phyloP scores from a whole-genome alignment of 2,329 filamentous ascomycete genomes.

The Fusarium transvaalense region DNA sequence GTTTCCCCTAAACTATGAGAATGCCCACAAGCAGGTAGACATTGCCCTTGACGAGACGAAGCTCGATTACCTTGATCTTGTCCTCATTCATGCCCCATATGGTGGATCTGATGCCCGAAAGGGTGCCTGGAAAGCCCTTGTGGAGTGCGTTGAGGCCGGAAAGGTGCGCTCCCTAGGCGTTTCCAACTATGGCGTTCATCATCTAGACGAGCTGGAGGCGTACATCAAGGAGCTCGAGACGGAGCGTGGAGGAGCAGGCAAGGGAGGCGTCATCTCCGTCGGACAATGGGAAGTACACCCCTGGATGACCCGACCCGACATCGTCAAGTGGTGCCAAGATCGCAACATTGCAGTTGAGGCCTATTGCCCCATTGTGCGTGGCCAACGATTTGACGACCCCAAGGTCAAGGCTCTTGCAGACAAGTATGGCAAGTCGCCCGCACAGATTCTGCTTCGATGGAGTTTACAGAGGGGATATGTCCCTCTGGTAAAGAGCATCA shows the following conservation, averaged over 20 bases:
- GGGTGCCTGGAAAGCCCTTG: constrained; percentile 71
- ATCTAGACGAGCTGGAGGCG: constrained; percentile 70
- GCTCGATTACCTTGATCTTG: constrained; percentile 75
- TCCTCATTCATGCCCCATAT: constrained; percentile 72
- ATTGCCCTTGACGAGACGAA: constrained; percentile 72
- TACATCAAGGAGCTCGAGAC: constrained; percentile 72
- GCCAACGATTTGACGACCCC: constrained; percentile 77
- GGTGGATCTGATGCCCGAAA: constrained; percentile 68
- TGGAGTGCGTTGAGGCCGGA: constrained; percentile 72
- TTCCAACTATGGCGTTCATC: constrained; percentile 75
- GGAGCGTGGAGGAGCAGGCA: constrained; percentile 71
- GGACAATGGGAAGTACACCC: constrained; percentile 93
- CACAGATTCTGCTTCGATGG: constrained; percentile 85
- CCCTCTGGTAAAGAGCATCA: constrained; percentile 81
- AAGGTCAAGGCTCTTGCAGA: constrained; percentile 73
- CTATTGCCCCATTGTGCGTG: constrained; percentile 72
- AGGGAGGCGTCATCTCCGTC: constrained; percentile 80
- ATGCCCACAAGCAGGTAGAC: constrained; percentile 72
- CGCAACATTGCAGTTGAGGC: constrained; percentile 73
- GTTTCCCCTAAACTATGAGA: constrained; percentile 67
- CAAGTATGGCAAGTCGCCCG: constrained; percentile 79
- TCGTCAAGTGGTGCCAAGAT: constrained; percentile 80
- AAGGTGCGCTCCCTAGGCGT: constrained; percentile 72
- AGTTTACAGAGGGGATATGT: constrained; percentile 83
- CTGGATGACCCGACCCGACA: constrained; percentile 84